Evolutionary conservation across 2,329 filamentous ascomycete species (phyloP).

Genomic region (Fusarium paranaense): DNA sequence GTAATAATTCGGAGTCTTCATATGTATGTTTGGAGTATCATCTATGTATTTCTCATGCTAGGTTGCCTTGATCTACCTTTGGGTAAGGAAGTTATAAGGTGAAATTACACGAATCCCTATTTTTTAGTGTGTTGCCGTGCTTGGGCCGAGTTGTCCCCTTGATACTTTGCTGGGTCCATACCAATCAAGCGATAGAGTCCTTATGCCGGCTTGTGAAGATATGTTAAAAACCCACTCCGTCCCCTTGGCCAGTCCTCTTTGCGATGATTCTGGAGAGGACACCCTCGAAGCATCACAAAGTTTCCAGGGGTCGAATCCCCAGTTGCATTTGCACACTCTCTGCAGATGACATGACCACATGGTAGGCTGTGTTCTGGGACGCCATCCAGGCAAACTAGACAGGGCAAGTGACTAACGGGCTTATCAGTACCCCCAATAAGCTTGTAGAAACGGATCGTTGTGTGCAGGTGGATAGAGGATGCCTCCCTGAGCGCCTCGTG

Average conservation of each 20-base stretch:
- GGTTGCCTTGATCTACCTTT: no score
- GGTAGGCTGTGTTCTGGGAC: neutral
- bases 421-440: neutral
- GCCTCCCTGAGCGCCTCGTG: neutral
- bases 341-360: neutral
- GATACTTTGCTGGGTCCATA: neutral
- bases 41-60: no score
- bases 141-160: no score
- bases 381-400: neutral
- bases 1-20: fast-evolving
- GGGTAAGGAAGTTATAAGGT: no score
- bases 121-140: no score
- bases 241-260: neutral
- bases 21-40: neutral
- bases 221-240: no score
- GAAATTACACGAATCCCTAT: no score
- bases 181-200: neutral
- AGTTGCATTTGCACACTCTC: neutral
- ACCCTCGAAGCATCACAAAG: neutral
- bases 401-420: neutral
- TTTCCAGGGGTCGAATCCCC: neutral
- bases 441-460: neutral
- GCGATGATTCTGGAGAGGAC: neutral
- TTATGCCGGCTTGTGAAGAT: no score
- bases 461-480: fast-evolving